Evolutionary conservation across 2,329 filamentous ascomycete species (phyloP), one percentile per base, ranked within the genome.

Genomic region (Lasiodiplodia hormozganensis): DNA sequence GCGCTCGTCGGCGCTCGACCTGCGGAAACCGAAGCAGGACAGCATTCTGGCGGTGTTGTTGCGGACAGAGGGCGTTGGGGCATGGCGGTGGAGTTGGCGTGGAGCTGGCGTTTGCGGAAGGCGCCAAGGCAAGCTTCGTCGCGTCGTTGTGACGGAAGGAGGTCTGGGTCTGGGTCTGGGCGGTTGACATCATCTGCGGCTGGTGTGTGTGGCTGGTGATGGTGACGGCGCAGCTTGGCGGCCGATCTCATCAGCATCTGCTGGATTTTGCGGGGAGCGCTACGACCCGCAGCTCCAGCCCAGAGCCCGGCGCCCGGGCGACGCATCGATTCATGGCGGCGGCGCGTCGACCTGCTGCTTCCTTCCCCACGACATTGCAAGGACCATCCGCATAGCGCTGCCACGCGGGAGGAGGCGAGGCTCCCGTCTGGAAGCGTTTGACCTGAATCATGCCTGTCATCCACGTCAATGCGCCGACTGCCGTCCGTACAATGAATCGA

Each of bases 1-100:
- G 65, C 88, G 90, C 76, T 95, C 92, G 69, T 85, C 85, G 66
- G 83, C 85, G 73, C 83, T 81, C 70, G 80, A 79, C 74, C 84
- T 85, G 75, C 84, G 81, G 71, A 84, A 82, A 56, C 89, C 88
- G 73, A 91, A 90, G 79, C 90, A 93, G 47, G 89, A 90, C 72
- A 87, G 85, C 83, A 91, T 85, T 67, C 71, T 75, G 53, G 56
- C 53, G 40, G 40, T 38, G 47, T 4, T 8, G 68, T 21, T 47
- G 43, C 7, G 28, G 53, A 31, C 10, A 53, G 23, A 36, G 3
- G 28, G 23, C 28, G 31, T 21, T 21, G 21, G 47, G 25, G 34
- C 52, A 60, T 67, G 60, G 57, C n/a, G 34, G 14, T 11, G 38
- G 25, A 10, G 21, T n/a, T 40, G 52, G 52, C 36, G 40, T n/a